Conservation (phyloP, 2,329 filamentous ascomycete genomes). For the Harringtonia lauricola region DNA sequence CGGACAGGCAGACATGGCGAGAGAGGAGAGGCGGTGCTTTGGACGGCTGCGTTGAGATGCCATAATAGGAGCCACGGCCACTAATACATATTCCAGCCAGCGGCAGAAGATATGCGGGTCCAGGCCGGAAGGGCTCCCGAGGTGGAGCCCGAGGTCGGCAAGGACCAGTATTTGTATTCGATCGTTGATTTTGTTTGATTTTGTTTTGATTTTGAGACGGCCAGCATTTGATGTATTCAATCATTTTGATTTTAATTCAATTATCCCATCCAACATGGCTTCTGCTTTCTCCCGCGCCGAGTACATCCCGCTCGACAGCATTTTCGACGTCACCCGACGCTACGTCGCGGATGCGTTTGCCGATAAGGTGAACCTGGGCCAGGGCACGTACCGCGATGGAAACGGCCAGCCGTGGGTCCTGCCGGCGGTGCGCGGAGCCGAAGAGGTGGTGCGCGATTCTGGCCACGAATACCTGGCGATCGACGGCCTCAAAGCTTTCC, state of each 20-base stretch:
- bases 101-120: too few species aligned
- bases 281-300: neutral
- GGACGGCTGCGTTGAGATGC: too few species aligned
- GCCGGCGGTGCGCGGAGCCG: conserved; percentile 78
- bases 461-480: conserved; percentile 98
- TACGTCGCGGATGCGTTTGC: conserved; percentile 19
- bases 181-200: too few species aligned
- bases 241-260: too few species aligned
- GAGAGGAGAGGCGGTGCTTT: neutral
- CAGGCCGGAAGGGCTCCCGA: too few species aligned
- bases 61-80: too few species aligned
- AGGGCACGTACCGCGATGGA: conserved; percentile 83
- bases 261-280: too few species aligned
- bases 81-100: too few species aligned
- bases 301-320: conserved; percentile 9
- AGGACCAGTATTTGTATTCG: too few species aligned
- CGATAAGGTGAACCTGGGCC: conserved; percentile 19
- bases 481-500: conserved; percentile 75
- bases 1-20: neutral
- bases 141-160: too few species aligned
- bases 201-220: too few species aligned
- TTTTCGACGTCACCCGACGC: conserved; percentile 22
- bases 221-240: too few species aligned
- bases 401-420: conserved; percentile 94
- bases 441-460: conserved; percentile 77